Evolutionary conservation across 2,329 filamentous ascomycete genomes (phyloP), one percentile per base, ranked within the genome.

Genomic region (Clarireedia paspali): DNA sequence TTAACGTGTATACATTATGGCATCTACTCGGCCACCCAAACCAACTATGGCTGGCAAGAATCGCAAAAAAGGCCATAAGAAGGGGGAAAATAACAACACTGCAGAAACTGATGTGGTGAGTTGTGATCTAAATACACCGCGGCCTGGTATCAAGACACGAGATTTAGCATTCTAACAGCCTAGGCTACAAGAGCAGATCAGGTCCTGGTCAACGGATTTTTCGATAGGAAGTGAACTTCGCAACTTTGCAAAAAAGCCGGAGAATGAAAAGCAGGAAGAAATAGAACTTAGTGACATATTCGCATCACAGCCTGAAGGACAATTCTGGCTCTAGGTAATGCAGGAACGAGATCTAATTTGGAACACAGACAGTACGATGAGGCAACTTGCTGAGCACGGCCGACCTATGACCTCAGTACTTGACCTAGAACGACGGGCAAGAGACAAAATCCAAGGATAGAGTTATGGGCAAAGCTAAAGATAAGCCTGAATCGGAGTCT

Each of bases 341-440:
- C 50, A 62, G 39, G 60, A 62, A 46, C 53, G 23, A 47, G 56
- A 27, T 44, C 48, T 40, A 27, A 60, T 60, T 49, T 55, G 39
- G 51, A 47, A 62, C 45, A 26, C 39, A 56, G 40, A 60, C 55
- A 47, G 38, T 26, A 12, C 42, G 38, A 52, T 30, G 30, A 55
- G 47, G 40, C 55, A 36, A 26, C 56, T 45, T 14, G 24, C 27
- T 7, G 42, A 50, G 38, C 38, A 30, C 20, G 30, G 30, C 30
- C 30, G 30, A 12, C 46, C 47, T 47, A 36, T 47, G 17, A 36
- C 17, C 42, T 14, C 17, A 14, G 53, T 38, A 42, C 26, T 36
- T 3, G 15, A 53, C 17, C 24, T 52, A 53, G 15, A 57, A 26
- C 30, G 30, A 9, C 30, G 30, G 9, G 55, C 58, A 20, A 12